Evolutionary conservation across 2,329 filamentous ascomycete species (phyloP), one percentile per base, ranked within the genome.

Genomic region (Colletotrichum paranaense): DNA sequence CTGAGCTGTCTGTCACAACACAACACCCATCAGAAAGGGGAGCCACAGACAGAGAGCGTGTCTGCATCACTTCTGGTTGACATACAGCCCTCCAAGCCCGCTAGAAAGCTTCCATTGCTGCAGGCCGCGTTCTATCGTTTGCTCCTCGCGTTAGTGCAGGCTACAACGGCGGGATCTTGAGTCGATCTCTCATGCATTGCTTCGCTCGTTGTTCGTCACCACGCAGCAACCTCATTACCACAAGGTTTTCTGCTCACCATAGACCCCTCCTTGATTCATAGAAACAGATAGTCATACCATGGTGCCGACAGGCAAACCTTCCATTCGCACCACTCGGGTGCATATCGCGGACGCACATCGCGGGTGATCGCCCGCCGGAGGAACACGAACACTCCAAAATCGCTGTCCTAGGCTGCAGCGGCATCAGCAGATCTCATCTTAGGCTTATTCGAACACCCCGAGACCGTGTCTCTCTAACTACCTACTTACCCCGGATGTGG

Each of bases 101-200:
- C 68, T 72, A 72, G 68, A 72, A 72, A 49, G n/a, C 49, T 72
- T 68, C 68, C 46, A 72, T 62, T 26, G 24, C 35, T 30, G 58
- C 67, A 66, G 52, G 42, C 57, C 30, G 38, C 35, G 42, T 72
- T 72, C 64, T 72, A 35, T 38, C 49, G 59, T 32, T 49, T 56
- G 46, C 53, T 24, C 68, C 32, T 49, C 49, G 63, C 62, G 42
- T 42, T 52, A 14, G n/a, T 28, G 12, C 19, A 6, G 53, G 53
- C 64, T 32, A 53, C 14, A 42, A 55, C 38, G 52, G 32, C 28
- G 52, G 35, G 16, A 38, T 49, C 42, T 49, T n/a, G 5, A 49
- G 7, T 49, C 19, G 42, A 49, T 49, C 19, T 49, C 42, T 22
- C 42, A 26, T 65, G 38, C 42, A 38, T 19, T 7, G 38, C 52